Conservation (phyloP, 768 basidiomycete species). For the Crassisporium funariophilum region DNA sequence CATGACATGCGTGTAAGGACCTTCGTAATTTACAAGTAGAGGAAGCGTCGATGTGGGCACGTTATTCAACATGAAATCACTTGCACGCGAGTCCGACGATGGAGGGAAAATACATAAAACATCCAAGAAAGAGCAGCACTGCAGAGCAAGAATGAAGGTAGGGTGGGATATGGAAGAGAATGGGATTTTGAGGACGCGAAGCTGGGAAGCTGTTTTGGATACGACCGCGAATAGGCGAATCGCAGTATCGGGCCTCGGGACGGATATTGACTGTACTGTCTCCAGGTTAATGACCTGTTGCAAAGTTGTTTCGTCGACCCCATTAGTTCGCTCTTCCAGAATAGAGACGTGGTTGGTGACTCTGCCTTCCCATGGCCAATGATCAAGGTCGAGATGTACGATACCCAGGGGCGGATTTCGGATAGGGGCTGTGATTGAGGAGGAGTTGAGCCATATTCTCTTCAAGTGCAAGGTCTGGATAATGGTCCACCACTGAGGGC, state of each 20-base stretch:
- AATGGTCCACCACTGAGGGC: conserved; percentile 31
- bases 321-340: conserved; percentile 32
- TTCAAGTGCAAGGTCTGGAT: conserved; percentile 30
- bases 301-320: conserved; percentile 29
- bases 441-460: conserved; percentile 37
- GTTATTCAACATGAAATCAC: conserved; percentile 15
- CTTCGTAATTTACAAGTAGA: conserved; percentile 28
- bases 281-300: conserved; percentile 30
- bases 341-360: conserved; percentile 35
- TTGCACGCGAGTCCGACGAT: conserved; percentile 20
- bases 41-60: conserved; percentile 23
- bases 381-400: conserved; percentile 33
- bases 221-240: conserved; percentile 27
- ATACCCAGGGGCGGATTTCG: conserved; percentile 16
- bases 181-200: conserved; percentile 22
- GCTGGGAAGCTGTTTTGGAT: conserved; percentile 11
- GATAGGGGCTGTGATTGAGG: conserved; percentile 21
- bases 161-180: conserved; percentile 27
- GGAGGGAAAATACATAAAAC: conserved; percentile 34
- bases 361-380: conserved; percentile 40
- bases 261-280: conserved; percentile 30
- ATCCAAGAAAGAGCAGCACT: conserved; percentile 30
- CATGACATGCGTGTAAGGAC: conserved; percentile 28
- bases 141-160: conserved; percentile 26
- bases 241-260: conserved; percentile 35